These are phyloP conservation scores for Plicaturopsis crispa DNA, from an alignment of 768 basidiomycete genomes.

Conservation along the genomic window DNA sequence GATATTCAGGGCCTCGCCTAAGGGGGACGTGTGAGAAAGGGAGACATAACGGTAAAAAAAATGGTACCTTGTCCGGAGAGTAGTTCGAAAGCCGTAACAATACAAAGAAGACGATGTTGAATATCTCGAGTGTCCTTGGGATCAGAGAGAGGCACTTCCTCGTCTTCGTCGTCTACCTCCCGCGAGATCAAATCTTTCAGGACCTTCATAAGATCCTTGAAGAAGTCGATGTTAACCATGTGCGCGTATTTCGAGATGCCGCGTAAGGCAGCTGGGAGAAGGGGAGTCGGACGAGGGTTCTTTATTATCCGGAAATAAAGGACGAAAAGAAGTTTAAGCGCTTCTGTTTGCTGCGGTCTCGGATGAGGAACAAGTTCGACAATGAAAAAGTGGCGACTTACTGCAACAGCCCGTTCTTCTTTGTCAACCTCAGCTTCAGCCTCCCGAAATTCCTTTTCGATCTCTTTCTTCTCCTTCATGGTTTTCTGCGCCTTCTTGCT, in stretches of 20 bases:
- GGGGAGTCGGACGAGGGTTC: slow-evolving; percentile 64
- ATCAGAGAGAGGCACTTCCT: slow-evolving; percentile 17
- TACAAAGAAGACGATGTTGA: slow-evolving; percentile 68
- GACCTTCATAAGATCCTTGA: slow-evolving; percentile 87
- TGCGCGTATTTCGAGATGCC: slow-evolving; percentile 94
- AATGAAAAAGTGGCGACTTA: slow-evolving; percentile 33
- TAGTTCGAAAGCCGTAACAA: slow-evolving; percentile 96
- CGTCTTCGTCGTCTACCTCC: slow-evolving; percentile 29
- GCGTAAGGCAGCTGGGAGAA: slow-evolving; percentile 81
- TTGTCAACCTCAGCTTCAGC: slow-evolving; percentile 91
- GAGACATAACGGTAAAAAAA: slow-evolving; percentile 4
- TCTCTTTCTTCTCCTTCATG: slow-evolving; percentile 82
- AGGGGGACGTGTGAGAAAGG: slow-evolving; percentile 5
- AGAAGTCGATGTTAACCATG: slow-evolving; percentile 97
- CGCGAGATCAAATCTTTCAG: slow-evolving; percentile 70
- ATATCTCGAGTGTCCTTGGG: slow-evolving; percentile 30
- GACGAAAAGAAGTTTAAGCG: slow-evolving; percentile 93
- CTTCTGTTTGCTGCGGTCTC: slow-evolving; percentile 83
- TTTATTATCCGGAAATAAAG: slow-evolving; percentile 96
- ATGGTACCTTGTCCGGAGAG: slow-evolving; percentile 91
- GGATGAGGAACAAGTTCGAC: slow-evolving; percentile 10
- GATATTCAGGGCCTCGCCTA: slow-evolving; percentile 96
- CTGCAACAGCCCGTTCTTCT: slow-evolving; percentile 78
- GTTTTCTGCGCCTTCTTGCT: slow-evolving; percentile 90
- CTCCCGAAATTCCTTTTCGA: slow-evolving; percentile 87